Conservation (phyloP, 1,284 basidiomycete genomes). For the Cystobasidium slooffiae region DNA sequence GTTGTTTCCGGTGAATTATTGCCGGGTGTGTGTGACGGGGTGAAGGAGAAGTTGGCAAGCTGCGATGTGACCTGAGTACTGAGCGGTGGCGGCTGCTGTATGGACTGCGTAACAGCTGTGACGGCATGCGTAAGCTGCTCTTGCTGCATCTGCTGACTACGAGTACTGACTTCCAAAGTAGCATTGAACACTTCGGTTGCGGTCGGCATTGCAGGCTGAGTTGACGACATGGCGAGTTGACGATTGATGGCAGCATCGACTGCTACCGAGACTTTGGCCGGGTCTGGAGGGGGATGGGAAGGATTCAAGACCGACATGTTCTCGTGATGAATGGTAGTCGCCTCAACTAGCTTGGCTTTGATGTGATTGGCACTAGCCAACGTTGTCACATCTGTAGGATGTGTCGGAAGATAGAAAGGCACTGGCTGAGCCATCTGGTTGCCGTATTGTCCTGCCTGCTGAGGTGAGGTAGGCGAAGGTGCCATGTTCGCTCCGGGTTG, state of each 20-base stretch:
- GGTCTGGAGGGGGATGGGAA: conserved; percentile 29
- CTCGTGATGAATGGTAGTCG: conserved; percentile 40
- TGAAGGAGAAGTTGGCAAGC: conserved; percentile 40
- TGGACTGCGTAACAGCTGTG: conserved; percentile 26
- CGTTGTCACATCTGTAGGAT: conserved; percentile 39
- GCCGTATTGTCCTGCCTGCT: conserved; percentile 4
- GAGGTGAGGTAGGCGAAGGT: conserved; percentile 28
- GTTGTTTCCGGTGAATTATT: conserved; percentile 28
- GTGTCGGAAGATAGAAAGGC: conserved; percentile 35
- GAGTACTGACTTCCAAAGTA: conserved; percentile 38
- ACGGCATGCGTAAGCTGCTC: conserved; percentile 38
- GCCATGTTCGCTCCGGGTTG: not conserved
- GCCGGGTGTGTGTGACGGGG: conserved; percentile 37
- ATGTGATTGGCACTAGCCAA: conserved; percentile 37
- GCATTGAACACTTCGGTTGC: conserved; percentile 41
- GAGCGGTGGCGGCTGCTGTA: conserved; percentile 10
- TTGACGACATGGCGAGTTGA: conserved; percentile 24
- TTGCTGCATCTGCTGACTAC: conserved; percentile 41
- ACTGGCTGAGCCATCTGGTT: conserved; percentile 25
- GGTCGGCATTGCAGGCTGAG: conserved; percentile 27
- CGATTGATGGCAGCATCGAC: conserved; percentile 37
- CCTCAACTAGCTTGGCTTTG: conserved; percentile 40
- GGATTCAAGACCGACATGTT: conserved; percentile 41
- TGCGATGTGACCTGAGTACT: conserved; percentile 34
- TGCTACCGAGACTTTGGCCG: conserved; percentile 21